Evolutionary conservation across 495 filamentous ascomycete species (phyloP).

Genomic region (Penicillium crystallinum): DNA sequence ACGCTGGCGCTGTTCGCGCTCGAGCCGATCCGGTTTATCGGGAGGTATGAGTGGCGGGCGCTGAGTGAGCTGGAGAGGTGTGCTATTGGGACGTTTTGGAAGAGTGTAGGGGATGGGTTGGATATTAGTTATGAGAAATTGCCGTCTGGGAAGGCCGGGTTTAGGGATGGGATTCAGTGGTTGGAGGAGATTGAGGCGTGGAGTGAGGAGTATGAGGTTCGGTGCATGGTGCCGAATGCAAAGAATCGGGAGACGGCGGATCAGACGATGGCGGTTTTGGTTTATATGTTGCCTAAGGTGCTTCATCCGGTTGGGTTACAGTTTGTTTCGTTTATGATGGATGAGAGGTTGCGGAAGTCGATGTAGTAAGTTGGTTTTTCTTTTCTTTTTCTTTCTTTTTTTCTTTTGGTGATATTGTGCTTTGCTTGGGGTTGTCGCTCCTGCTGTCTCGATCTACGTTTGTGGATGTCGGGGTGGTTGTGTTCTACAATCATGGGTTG

Average conservation of each 20-base stretch:
- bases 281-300: conserved; percentile 50
- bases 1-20: conserved; percentile 58
- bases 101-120: conserved; percentile 57
- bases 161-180: conserved; percentile 60
- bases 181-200: conserved; percentile 56
- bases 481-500: too few species aligned
- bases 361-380: conserved; percentile 50
- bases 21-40: conserved; percentile 55
- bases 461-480: background rate
- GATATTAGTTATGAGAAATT: conserved; percentile 48
- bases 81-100: conserved; percentile 62
- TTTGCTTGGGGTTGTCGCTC: too few species aligned
- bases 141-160: conserved; percentile 38
- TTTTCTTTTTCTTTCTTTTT: background rate
- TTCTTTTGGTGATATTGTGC: too few species aligned
- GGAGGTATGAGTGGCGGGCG: conserved; percentile 57
- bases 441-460: too few species aligned
- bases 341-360: conserved; percentile 55
- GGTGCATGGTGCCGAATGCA: conserved; percentile 51
- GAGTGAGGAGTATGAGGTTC: conserved; percentile 53
- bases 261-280: conserved; percentile 52
- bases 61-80: conserved; percentile 60
- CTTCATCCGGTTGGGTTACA: conserved; percentile 46
- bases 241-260: conserved; percentile 51
- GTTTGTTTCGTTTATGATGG: conserved; percentile 56